A percentile compares a stretch with the other conserved stretches of the same genome.
phyloP scores from a whole-genome alignment of 2,329 filamentous ascomycete species.

The Ophiostoma quercus region DNA sequence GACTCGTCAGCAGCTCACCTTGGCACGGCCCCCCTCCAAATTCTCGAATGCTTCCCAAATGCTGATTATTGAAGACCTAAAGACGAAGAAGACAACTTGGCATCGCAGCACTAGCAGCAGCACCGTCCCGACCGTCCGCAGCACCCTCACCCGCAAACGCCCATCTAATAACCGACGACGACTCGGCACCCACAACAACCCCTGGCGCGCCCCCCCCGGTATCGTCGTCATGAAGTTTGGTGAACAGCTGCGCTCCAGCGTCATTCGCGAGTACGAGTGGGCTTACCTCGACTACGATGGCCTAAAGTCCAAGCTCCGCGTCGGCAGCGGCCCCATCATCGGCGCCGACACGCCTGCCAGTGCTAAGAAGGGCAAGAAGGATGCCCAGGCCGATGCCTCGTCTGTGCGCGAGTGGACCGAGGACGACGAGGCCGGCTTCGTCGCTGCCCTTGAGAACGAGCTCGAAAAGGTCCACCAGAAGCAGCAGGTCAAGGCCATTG shows the following conservation, averaged over 20 bases:
- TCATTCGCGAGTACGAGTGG: conserved; percentile 96
- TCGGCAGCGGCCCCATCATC: conserved; percentile 50
- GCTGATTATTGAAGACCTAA: conserved; percentile 51
- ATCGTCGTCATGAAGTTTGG: conserved; percentile 76
- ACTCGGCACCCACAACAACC: conserved; percentile 22
- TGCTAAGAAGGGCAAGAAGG: conserved; percentile 33
- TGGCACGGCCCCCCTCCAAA: background rate
- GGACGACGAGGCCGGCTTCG: conserved; percentile 85
- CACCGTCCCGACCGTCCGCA: conserved; percentile 20
- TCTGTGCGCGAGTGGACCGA: conserved; percentile 70
- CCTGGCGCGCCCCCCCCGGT: conserved; percentile 43
- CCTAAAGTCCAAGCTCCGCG: conserved; percentile 81
- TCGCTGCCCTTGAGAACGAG: conserved; percentile 79
- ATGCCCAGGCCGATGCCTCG: conserved; percentile 23
- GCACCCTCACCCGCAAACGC: background rate
- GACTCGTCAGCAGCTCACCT: conserved; percentile 10
- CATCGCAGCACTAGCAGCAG: conserved; percentile 28
- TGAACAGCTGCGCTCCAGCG: conserved; percentile 89
- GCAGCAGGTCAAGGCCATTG: conserved; percentile 93
- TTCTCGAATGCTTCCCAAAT: conserved; percentile 32
- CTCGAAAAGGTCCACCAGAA: conserved; percentile 97
- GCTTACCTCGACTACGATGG: conserved; percentile 98
- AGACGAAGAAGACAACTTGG: conserved; percentile 40
- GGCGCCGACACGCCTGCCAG: conserved; percentile 28
- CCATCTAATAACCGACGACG: background rate